phyloP scores from a whole-genome alignment of 1,284 basidiomycete genomes.

The Laetiporus sulphureus region DNA sequence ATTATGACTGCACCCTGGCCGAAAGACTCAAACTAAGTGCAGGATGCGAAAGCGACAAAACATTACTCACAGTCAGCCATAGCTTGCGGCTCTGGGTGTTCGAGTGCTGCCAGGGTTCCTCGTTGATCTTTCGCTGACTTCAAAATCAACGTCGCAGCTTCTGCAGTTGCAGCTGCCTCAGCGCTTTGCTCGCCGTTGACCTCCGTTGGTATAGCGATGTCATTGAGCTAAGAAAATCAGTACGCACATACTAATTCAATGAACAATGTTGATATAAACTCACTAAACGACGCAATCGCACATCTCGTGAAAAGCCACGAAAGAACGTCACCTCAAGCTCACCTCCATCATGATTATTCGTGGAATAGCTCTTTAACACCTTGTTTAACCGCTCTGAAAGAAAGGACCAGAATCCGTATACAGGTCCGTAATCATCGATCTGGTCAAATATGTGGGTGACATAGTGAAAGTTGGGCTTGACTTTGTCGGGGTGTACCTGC shows the following conservation, averaged over 20 bases:
- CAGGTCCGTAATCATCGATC: constrained; percentile 21
- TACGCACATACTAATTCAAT: too few species aligned
- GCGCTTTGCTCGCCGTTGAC: background rate
- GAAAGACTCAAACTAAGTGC: background rate
- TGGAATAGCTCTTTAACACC: constrained; percentile 20
- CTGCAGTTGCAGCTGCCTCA: background rate
- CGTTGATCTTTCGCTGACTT: background rate
- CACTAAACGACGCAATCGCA: constrained; percentile 2
- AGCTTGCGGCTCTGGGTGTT: background rate
- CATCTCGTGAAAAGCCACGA: constrained; percentile 15
- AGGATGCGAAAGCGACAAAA: background rate
- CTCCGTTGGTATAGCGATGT: too few species aligned
- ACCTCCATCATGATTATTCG: constrained; percentile 22
- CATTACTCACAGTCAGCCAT: background rate
- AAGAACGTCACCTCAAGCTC: constrained; percentile 25
- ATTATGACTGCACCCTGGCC: background rate
- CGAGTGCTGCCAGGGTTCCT: background rate
- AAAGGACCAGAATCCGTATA: constrained; percentile 26
- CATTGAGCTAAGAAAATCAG: too few species aligned
- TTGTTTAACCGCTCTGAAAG: constrained; percentile 25
- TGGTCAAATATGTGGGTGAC: constrained; percentile 19
- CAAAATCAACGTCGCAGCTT: background rate
- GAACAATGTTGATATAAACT: background rate
- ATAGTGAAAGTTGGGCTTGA: constrained; percentile 15
- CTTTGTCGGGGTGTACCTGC: background rate